These are phyloP conservation scores for Bauhinia variegata DNA, from an alignment of 306 rosid genomes.

Conservation along the genomic window DNA sequence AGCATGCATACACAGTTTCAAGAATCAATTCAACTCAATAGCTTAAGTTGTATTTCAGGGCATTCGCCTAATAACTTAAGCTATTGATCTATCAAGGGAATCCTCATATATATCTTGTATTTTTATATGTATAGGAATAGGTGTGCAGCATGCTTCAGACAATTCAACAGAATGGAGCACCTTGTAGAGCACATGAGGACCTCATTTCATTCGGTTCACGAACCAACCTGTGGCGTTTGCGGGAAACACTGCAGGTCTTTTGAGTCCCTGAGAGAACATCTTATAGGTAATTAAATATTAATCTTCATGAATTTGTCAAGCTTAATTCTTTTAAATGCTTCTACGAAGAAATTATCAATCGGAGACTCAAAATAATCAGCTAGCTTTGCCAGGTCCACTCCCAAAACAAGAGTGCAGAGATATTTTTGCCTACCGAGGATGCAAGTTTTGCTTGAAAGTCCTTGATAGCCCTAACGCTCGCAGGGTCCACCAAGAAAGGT, in stretches of 20 bases:
- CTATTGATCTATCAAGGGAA: too few species aligned
- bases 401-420: slow-evolving; percentile 91
- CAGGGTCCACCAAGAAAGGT: slow-evolving; percentile 77
- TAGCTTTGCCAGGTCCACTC: slow-evolving; percentile 63
- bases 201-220: slow-evolving; percentile 89
- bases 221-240: slow-evolving; percentile 88
- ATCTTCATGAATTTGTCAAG: not conserved
- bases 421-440: slow-evolving; percentile 72
- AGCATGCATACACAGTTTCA: not conserved
- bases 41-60: too few species aligned
- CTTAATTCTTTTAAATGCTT: not conserved
- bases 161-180: slow-evolving; percentile 88
- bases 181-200: slow-evolving; percentile 95
- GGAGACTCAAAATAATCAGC: too few species aligned
- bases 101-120: too few species aligned
- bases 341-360: not conserved
- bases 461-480: slow-evolving; percentile 77
- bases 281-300: slow-evolving; percentile 70
- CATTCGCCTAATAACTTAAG: too few species aligned
- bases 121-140: slow-evolving; percentile 67
- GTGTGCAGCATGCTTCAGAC: slow-evolving; percentile 92
- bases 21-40: too few species aligned
- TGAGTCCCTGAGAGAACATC: slow-evolving; percentile 95
- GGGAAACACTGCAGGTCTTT: slow-evolving; percentile 89
- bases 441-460: slow-evolving; percentile 84